Evolutionary conservation across 1,284 basidiomycete species (phyloP).

Genomic region (Polyporus tsugae): DNA sequence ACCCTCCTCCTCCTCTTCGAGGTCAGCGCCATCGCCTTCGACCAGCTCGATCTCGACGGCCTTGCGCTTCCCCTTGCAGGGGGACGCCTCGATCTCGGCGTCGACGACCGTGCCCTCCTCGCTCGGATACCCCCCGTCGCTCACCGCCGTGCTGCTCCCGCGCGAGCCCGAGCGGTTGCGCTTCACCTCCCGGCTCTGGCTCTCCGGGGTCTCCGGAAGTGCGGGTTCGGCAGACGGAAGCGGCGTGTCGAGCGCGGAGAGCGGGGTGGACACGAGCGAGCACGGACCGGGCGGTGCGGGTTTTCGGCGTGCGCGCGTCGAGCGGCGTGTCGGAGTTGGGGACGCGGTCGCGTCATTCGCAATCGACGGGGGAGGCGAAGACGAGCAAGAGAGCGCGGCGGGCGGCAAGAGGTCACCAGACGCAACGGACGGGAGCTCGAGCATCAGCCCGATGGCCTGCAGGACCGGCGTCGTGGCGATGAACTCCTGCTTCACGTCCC

Average conservation of each 20-base stretch:
- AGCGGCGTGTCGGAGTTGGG: conserved; percentile 25
- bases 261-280: conserved; percentile 24
- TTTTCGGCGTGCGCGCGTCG: conserved; percentile 29
- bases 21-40: background rate
- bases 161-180: conserved; percentile 29
- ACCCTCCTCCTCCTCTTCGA: background rate
- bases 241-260: conserved; percentile 24
- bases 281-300: conserved; percentile 29
- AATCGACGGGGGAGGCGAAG: background rate
- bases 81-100: conserved; percentile 11
- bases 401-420: background rate
- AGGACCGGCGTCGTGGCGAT: conserved; percentile 22
- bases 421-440: conserved; percentile 22
- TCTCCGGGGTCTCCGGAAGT: background rate
- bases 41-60: conserved; percentile 25
- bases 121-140: conserved; percentile 33
- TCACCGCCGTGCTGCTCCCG: conserved; percentile 36
- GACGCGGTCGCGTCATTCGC: conserved; percentile 9
- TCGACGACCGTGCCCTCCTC: conserved; percentile 33
- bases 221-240: conserved; percentile 4
- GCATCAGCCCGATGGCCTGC: conserved; percentile 26
- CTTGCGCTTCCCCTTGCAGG: conserved; percentile 27
- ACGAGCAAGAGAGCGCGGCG: background rate
- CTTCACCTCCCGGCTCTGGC: background rate
- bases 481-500: conserved; percentile 31